Base-by-base conservation (phyloP, 2,329 filamentous ascomycete species). In the Colletotrichum sp. region DNA sequence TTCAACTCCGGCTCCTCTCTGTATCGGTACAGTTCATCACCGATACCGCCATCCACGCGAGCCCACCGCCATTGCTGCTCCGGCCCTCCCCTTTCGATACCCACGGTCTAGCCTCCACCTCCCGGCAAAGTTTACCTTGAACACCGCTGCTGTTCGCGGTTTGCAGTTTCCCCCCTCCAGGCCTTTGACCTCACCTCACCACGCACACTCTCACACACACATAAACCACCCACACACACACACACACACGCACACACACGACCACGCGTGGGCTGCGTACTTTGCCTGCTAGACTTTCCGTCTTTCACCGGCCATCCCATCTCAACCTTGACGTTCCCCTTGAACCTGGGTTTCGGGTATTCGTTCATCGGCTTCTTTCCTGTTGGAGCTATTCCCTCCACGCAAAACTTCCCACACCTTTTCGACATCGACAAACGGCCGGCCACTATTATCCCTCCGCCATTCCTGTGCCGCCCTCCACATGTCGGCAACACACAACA, bases 221-320 rank as follows among this genome's bases (percentile, higher is more conserved):
- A 36, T 64, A 15, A 49, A 64, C n/a, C 60, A 24, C 8, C 13
- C 60, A 24, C 30, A 18, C 72, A 30, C 62, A 49, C 68, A 49
- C 68, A 26, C 44, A 34, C 49, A 65, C 30, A 0, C 68, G 16
- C 68, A 8, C 32, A 39, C 28, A 66, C 52, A 62, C 26, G 36
- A 49, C 36, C 15, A 32, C 21, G 30, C 49, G 44, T 49, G 18
- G 44, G 44, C 44, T 49, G 44, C 44, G 62, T 21, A 62, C 36
- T 57, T 68, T 18, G 12, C 39, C 39, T 26, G 28, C 63, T 21
- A 65, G 60, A 65, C 57, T 64, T 76, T 64, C 44, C 70, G 57
- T 68, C 44, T 68, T 65, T 68, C 59, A 32, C 73, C 70, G 24
- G 32, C 55, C 57, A 10, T 76, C 70, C 64, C 73, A 68, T 76